Evolutionary conservation across 306 rosid genomes (phyloP).

Genomic region (Betula pendula): DNA sequence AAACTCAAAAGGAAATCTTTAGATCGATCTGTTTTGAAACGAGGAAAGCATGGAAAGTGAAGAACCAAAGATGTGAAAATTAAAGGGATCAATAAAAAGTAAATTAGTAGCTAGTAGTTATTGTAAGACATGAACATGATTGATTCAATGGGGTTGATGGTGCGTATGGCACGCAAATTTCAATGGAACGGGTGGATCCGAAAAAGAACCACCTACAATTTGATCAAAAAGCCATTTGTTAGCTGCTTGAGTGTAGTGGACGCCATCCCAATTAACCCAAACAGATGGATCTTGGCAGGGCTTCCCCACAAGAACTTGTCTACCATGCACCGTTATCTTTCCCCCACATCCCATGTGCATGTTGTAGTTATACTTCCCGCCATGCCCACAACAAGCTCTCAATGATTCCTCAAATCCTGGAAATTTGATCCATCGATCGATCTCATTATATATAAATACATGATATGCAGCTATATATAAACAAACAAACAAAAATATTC

Average conservation of each 20-base stretch:
- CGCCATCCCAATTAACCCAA: constrained; percentile 63
- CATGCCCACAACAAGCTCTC: constrained; percentile 86
- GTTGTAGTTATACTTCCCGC: constrained; percentile 75
- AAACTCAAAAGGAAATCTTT: no score
- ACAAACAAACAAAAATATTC: neutral
- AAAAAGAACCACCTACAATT: constrained; percentile 41
- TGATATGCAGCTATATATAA: no score
- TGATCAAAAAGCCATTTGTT: constrained; percentile 53
- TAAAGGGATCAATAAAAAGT: no score
- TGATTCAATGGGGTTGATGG: neutral
- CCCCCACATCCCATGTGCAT: constrained; percentile 36
- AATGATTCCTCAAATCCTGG: constrained; percentile 70
- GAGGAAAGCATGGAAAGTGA: no score
- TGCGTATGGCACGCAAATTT: constrained; percentile 37
- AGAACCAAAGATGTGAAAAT: no score
- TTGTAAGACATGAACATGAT: no score
- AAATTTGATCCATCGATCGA: neutral
- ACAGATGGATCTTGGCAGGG: constrained; percentile 54
- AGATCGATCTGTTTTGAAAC: no score
- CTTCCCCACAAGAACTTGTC: constrained; percentile 33
- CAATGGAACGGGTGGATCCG: constrained; percentile 57
- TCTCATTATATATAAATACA: no score
- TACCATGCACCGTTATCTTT: constrained; percentile 36
- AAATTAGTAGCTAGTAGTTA: no score
- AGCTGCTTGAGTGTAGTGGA: constrained; percentile 59